phyloP scores from a whole-genome alignment of 2,329 filamentous ascomycete genomes.

The Colletotrichum sansevieriae region DNA sequence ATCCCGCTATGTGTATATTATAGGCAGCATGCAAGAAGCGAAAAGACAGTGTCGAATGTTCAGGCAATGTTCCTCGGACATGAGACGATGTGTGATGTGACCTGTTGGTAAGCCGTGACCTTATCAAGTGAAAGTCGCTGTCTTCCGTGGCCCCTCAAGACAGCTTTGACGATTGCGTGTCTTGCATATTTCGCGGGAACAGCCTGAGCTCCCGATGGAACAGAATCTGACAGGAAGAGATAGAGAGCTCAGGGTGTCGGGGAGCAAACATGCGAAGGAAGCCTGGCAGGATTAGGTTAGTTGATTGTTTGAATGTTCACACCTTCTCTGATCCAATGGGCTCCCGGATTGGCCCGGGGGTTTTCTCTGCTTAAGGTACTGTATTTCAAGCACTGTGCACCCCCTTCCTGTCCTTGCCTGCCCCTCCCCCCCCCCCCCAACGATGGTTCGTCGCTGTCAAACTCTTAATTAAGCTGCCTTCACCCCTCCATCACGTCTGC shows the following conservation, averaged over 20 bases:
- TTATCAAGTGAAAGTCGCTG: not conserved
- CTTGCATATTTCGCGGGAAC: conserved; percentile 5
- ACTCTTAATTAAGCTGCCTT: conserved; percentile 23
- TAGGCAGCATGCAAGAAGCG: conserved; percentile 31
- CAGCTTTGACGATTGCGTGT: not conserved
- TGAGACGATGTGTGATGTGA: not conserved
- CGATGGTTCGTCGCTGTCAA: conserved; percentile 24
- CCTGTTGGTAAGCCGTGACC: not conserved
- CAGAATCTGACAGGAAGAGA: not conserved
- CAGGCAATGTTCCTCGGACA: not conserved
- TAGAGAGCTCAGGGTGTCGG: not conserved
- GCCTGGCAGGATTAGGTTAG: no score
- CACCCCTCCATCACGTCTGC: conserved; percentile 32
- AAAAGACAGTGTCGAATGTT: conserved; percentile 26
- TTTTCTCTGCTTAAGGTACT: not conserved
- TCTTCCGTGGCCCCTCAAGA: not conserved
- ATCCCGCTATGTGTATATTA: conserved; percentile 43
- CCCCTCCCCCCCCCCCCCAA: no score
- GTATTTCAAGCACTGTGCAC: conserved; percentile 1
- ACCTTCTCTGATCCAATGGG: no score
- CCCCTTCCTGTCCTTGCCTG: not conserved
- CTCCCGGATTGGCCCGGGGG: no score
- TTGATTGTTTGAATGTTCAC: no score
- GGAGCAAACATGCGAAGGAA: no score
- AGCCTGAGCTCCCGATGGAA: conserved; percentile 8